Evolutionary conservation across 2,329 filamentous ascomycete genomes (phyloP), one percentile per base, ranked within the genome.

Genomic region (Talaromyces sp.): DNA sequence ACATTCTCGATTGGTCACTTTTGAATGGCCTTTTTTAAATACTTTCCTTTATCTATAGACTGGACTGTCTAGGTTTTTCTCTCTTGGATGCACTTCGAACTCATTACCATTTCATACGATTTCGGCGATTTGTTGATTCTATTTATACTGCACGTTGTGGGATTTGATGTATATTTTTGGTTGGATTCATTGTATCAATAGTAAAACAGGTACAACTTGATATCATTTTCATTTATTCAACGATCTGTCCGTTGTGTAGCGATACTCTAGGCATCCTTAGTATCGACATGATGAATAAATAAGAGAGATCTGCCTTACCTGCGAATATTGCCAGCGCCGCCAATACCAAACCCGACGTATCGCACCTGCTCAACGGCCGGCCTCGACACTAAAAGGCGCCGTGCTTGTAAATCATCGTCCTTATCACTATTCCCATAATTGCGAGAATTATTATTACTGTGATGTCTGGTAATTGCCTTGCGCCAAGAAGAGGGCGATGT

Each of bases 321-420:
- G 33, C 57, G 57, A 19, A 60, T 60, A 60, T 60, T 60, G 22
- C 57, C 57, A 10, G 57, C 57, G 8, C 57, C 57, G 8, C 57
- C 57, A 33, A 60, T 60, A 5, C 57, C 57, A 35, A 60, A 60
- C 22, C 57, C 57, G n/a, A 60, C 25, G 22, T 60, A 60, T 60
- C 41, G 57, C 41, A 60, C 35, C 11, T 27, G 35, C 15, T 41
- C 57, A 13, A 9, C 52, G 6, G 15, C 52, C 19, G 52, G 52
- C 33, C 37, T 37, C 7, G 52, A 22, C 2, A 56, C 11, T 25
- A 56, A 56, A 22, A 37, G 31, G 9, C 52, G 52, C 11, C 37
- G 52, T 15, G 31, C 33, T 10, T 56, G 52, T 7, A 15, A 19
- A 25, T 37, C 52, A 11, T 39, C 33, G n/a, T 37, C n/a, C 4